phyloP scores from a whole-genome alignment of 805 yeast genomes.

The Wickerhamomyces xylosicus region DNA sequence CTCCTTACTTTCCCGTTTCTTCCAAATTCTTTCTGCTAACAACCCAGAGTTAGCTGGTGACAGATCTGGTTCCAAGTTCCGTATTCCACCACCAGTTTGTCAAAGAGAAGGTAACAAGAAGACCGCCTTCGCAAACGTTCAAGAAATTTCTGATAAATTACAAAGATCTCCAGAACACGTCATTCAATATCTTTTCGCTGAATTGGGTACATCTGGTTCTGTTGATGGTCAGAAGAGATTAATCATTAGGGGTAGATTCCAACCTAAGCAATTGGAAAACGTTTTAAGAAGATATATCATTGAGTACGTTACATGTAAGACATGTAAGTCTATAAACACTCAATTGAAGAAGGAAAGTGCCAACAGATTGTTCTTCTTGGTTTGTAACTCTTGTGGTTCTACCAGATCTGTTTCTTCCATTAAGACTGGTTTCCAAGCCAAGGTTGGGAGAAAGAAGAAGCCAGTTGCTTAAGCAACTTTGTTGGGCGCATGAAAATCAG shows the following conservation, averaged over 20 bases:
- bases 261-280: conserved; percentile 94
- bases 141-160: conserved; percentile 85
- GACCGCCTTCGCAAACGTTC: conserved; percentile 92
- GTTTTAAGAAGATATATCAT: conserved; percentile 92
- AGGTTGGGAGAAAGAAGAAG: conserved; percentile 83
- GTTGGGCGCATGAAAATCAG: neutral
- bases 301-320: conserved; percentile 97
- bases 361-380: conserved; percentile 93
- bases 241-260: conserved; percentile 96
- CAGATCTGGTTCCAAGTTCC: conserved; percentile 81
- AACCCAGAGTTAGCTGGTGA: conserved; percentile 99
- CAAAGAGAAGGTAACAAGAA: conserved; percentile 96
- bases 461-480: conserved; percentile 14
- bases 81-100: conserved; percentile 96
- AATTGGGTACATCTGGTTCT: conserved; percentile 98
- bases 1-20: conserved; percentile 74
- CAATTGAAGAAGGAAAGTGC: conserved; percentile 91
- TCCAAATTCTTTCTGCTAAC: conserved; percentile 75
- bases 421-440: conserved; percentile 99
- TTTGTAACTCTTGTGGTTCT: conserved; percentile 96
- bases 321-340: conserved; percentile 97
- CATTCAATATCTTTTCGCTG: conserved; percentile 94
- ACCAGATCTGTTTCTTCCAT: conserved; percentile 94
- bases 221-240: conserved; percentile 96
- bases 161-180: conserved; percentile 97